Evolutionary conservation across 495 filamentous ascomycete species (phyloP).

Genomic region (Xylaria bambusicola): DNA sequence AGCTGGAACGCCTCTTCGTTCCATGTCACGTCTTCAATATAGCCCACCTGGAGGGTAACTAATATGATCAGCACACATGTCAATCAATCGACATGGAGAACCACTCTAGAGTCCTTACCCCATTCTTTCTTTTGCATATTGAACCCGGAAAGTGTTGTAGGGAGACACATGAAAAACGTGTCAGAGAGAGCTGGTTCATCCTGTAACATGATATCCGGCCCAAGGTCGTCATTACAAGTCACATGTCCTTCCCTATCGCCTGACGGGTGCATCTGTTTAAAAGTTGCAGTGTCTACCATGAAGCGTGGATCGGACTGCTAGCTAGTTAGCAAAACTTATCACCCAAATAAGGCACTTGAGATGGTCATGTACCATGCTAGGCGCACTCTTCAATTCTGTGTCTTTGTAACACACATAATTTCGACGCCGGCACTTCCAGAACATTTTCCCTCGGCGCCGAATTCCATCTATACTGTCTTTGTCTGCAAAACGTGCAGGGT

Average conservation of each 20-base stretch:
- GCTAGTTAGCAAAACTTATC: background rate
- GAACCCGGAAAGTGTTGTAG: background rate
- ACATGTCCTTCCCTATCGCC: background rate
- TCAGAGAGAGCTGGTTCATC: background rate
- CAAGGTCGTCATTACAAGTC: background rate
- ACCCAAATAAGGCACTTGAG: background rate
- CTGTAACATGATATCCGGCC: background rate
- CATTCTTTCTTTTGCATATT: slow-evolving; percentile 2
- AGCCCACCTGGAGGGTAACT: background rate
- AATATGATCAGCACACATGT: background rate
- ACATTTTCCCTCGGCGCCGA: background rate
- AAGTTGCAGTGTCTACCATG: background rate
- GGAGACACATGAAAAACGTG: background rate
- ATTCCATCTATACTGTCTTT: background rate
- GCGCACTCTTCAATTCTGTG: background rate
- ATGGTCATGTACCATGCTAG: background rate
- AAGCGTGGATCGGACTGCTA: background rate
- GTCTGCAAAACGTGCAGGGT: background rate
- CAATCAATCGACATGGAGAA: background rate
- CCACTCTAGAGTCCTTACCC: background rate
- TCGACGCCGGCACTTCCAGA: background rate
- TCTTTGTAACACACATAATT: background rate
- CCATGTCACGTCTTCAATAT: background rate
- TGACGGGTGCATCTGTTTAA: background rate
- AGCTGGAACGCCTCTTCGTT: background rate